These are phyloP conservation scores for Silene coronaria DNA, from an alignment of 179 eudicot species.

Conservation along the genomic window DNA sequence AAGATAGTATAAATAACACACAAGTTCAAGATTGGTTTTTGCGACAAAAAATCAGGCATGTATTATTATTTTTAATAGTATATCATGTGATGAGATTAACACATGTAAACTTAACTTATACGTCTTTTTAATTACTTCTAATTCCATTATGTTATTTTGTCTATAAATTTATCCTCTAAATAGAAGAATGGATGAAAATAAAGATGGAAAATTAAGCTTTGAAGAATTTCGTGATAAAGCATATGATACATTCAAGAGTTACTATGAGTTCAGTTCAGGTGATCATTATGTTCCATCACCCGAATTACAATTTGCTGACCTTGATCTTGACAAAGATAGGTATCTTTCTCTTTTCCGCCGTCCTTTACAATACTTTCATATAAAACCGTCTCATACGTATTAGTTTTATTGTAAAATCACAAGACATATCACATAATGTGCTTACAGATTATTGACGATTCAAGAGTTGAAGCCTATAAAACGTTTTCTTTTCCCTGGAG, in stretches of 20 bases:
- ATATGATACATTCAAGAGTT: slow-evolving; percentile 29
- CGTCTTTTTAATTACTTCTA: no score
- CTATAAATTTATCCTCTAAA: background rate
- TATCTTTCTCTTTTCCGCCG: background rate
- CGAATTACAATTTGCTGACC: slow-evolving; percentile 22
- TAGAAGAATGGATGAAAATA: slow-evolving; percentile 35
- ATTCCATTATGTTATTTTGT: background rate
- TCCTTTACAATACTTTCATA: no score
- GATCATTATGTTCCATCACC: slow-evolving; percentile 21
- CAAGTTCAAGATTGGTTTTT: slow-evolving; percentile 33
- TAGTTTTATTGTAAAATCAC: no score
- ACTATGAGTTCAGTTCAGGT: slow-evolving; percentile 24
- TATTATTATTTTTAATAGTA: no score
- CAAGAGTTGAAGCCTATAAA: slow-evolving; percentile 35
- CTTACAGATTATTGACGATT: slow-evolving; percentile 27
- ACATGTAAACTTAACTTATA: background rate
- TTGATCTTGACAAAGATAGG: slow-evolving; percentile 37
- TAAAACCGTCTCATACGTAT: no score
- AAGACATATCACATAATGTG: background rate
- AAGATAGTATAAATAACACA: slow-evolving; percentile 31
- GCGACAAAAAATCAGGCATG: slow-evolving; percentile 33
- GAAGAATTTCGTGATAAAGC: slow-evolving; percentile 36
- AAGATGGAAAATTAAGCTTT: slow-evolving; percentile 29
- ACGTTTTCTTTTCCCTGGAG: slow-evolving; percentile 38
- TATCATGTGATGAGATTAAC: no score